Evolutionary conservation across 2,329 filamentous ascomycete species (phyloP).

Genomic region (Orbilia javanica): DNA sequence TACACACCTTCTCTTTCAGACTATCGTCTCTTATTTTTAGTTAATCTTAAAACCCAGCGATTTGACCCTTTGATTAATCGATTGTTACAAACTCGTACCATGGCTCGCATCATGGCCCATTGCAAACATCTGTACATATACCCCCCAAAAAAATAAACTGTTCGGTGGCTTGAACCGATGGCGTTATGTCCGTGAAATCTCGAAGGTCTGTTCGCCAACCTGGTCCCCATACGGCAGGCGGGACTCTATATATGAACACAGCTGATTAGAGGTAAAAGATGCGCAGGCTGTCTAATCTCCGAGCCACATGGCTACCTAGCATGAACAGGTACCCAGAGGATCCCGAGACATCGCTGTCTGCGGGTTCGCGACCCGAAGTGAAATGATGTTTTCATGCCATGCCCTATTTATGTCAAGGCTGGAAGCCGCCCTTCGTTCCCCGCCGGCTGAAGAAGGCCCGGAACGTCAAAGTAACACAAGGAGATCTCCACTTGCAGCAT

Average conservation of each 20-base stretch:
- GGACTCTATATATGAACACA: conserved; percentile 38
- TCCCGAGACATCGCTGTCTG: conserved; percentile 10
- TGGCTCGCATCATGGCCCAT: neutral
- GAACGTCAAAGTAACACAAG: conserved; percentile 43
- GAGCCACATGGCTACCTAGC: conserved; percentile 49
- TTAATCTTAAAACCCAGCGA: conserved; percentile 25
- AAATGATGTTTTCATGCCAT: conserved; percentile 19
- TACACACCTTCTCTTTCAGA: conserved; percentile 2
- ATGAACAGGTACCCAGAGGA: conserved; percentile 21
- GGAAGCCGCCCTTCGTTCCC: neutral
- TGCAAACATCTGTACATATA: conserved; percentile 25
- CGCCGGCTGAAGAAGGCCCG: conserved; percentile 9
- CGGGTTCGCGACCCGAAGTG: conserved; percentile 16
- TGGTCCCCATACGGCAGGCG: conserved; percentile 33
- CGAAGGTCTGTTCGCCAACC: conserved; percentile 34
- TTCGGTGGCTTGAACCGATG: conserved; percentile 8
- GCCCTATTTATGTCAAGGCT: neutral
- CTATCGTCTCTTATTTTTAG: conserved; percentile 9
- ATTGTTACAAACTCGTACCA: conserved; percentile 2
- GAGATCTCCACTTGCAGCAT: conserved; percentile 46
- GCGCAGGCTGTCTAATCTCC: conserved; percentile 39
- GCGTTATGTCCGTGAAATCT: conserved; percentile 24
- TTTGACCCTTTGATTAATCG: conserved; percentile 1
- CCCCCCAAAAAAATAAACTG: neutral
- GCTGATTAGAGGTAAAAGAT: conserved; percentile 9